Conservation (phyloP, 2,329 filamentous ascomycete genomes). For the Xylariaceae sp. region DNA sequence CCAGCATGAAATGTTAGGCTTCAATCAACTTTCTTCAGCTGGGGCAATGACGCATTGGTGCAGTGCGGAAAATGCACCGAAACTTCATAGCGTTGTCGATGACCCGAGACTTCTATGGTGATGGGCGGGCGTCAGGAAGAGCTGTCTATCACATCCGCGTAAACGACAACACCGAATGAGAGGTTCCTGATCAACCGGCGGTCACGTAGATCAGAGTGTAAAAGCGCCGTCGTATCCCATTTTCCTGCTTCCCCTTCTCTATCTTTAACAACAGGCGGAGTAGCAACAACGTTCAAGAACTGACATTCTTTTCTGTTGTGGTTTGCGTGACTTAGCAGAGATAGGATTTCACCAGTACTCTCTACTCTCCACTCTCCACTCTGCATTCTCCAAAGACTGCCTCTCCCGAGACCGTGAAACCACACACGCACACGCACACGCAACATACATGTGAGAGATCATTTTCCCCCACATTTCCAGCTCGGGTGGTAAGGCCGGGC, state of each 20-base stretch:
- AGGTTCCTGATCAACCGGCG: neutral
- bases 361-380: too few species aligned
- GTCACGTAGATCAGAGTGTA: conserved; percentile 5
- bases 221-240: conserved; percentile 6
- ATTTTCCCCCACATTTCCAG: conserved; percentile 7
- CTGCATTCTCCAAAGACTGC: conserved; percentile 12
- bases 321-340: conserved; percentile 23
- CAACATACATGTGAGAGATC: conserved; percentile 18
- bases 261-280: neutral
- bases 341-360: too few species aligned
- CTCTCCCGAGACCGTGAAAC: conserved; percentile 20
- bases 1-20: neutral
- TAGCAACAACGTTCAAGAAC: conserved; percentile 8
- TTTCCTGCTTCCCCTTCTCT: conserved; percentile 4
- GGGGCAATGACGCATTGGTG: too few species aligned
- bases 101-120: neutral
- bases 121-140: neutral
- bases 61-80: too few species aligned
- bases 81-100: too few species aligned
- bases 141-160: neutral
- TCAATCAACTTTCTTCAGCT: neutral
- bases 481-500: conserved; percentile 3
- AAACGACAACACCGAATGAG: neutral
- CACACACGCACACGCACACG: conserved; percentile 14
- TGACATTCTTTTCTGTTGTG: neutral